Conservation (phyloP, 1,139 yeast genomes). For the Lodderomyces orthopsilosis region DNA sequence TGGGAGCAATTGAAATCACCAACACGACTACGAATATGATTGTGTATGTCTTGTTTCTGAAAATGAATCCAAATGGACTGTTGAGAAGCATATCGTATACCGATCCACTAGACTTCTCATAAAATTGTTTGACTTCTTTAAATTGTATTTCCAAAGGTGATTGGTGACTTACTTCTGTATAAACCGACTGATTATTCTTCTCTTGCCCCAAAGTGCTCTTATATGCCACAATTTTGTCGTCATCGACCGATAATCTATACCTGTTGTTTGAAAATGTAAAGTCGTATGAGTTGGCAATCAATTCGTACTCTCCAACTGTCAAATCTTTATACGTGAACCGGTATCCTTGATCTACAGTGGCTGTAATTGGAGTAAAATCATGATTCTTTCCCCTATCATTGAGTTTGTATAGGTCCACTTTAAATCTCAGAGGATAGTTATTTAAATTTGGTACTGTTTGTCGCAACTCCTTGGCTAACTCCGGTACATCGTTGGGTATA, state of each 20-base stretch:
- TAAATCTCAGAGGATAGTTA: constrained; percentile 36
- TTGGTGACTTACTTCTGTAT: constrained; percentile 15
- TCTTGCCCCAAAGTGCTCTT: constrained; percentile 21
- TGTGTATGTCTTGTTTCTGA: constrained; percentile 37
- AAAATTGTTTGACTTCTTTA: constrained; percentile 28
- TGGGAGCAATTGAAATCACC: constrained; percentile 36
- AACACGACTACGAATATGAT: constrained; percentile 28
- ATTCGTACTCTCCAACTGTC: constrained; percentile 32
- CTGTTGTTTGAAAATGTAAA: constrained; percentile 27
- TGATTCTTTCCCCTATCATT: constrained; percentile 9
- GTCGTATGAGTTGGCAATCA: constrained; percentile 37
- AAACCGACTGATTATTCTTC: constrained; percentile 19
- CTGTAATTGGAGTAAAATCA: constrained; percentile 11
- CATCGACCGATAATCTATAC: constrained; percentile 25
- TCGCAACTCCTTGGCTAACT: constrained; percentile 18
- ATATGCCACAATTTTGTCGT: constrained; percentile 20
- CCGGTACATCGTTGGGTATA: constrained; percentile 25
- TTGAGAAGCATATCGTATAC: constrained; percentile 32
- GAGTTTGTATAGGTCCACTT: constrained; percentile 23
- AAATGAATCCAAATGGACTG: constrained; percentile 46
- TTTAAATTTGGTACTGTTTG: constrained; percentile 32
- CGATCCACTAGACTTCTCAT: constrained; percentile 35
- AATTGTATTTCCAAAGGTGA: constrained; percentile 25
- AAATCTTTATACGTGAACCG: constrained; percentile 26
- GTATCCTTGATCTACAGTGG: constrained; percentile 26